Conservation (phyloP, 2,329 filamentous ascomycete species). For the Beauveria pseudobassiana region DNA sequence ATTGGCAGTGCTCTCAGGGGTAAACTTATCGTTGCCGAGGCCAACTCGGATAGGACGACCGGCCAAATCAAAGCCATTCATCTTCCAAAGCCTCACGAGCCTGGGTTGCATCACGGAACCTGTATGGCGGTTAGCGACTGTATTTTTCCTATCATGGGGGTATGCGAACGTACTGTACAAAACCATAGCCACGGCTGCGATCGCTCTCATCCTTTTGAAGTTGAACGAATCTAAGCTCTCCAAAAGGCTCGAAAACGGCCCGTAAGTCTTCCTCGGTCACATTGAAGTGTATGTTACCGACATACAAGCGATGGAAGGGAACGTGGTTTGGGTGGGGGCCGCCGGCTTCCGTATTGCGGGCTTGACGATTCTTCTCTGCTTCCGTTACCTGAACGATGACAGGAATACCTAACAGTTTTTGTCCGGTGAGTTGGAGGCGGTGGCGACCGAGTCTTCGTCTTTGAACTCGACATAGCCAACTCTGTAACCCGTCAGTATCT, state of each 20-base stretch:
- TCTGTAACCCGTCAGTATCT: conserved; percentile 45
- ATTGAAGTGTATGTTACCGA: conserved; percentile 99
- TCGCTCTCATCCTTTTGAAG: conserved; percentile 92
- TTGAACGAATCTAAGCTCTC: conserved; percentile 94
- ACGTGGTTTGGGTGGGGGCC: conserved; percentile 70
- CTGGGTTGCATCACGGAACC: conserved; percentile 82
- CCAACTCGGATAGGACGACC: conserved; percentile 96
- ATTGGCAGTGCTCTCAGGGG: conserved; percentile 89
- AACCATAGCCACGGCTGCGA: conserved; percentile 90
- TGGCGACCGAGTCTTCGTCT: conserved; percentile 84
- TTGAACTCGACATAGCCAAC: conserved; percentile 99
- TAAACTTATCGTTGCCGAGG: conserved; percentile 99
- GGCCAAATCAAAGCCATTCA: conserved; percentile 98
- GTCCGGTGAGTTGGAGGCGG: conserved; percentile 97
- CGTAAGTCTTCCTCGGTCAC: conserved; percentile 94
- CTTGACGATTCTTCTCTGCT: conserved; percentile 98
- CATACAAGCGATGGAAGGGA: conserved; percentile 95
- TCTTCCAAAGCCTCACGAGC: conserved; percentile 94
- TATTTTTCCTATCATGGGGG: rapidly evolving
- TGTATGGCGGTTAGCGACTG: conserved; percentile 35
- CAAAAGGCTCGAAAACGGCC: conserved; percentile 96
- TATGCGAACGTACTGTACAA: conserved; percentile 66
- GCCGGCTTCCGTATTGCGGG: conserved; percentile 68
- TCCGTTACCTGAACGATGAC: conserved; percentile 98
- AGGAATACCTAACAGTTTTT: conserved; percentile 96